These are phyloP conservation scores for Phylloporus rhodoxanthus DNA, from an alignment of 768 basidiomycete genomes.

Conservation along the genomic window DNA sequence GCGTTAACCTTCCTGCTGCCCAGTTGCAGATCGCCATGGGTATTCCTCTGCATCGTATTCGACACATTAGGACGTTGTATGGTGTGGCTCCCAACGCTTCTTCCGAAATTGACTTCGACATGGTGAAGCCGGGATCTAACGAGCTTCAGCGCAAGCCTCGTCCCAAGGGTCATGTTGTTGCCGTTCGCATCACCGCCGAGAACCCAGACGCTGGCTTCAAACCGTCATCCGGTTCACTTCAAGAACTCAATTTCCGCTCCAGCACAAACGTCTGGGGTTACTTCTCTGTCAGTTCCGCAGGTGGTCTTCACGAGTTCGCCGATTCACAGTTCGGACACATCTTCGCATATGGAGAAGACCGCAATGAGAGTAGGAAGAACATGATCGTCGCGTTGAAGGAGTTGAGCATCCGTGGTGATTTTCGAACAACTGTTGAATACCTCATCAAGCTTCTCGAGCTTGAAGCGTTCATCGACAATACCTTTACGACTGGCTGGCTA, in stretches of 20 bases:
- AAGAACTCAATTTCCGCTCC: conserved; percentile 98
- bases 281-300: conserved; percentile 93
- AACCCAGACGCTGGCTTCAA: conserved; percentile 99
- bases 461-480: conserved; percentile 94
- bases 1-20: conserved; percentile 95
- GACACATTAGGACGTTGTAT: conserved; percentile 92
- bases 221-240: conserved; percentile 92
- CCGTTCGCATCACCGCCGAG: conserved; percentile 98
- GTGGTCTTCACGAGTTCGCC: conserved; percentile 97
- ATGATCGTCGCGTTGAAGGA: conserved; percentile 99
- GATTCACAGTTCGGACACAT: conserved; percentile 99
- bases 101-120: conserved; percentile 96
- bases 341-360: conserved; percentile 97
- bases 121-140: conserved; percentile 81
- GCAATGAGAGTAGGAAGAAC: conserved; percentile 92
- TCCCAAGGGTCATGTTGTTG: conserved; percentile 98
- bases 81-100: conserved; percentile 86
- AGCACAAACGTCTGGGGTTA: conserved; percentile 99
- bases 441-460: conserved; percentile 96
- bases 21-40: conserved; percentile 99
- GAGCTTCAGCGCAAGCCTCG: conserved; percentile 89
- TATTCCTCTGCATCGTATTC: conserved; percentile 89
- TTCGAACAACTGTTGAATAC: conserved; percentile 97
- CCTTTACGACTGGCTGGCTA: conserved; percentile 97
- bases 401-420: conserved; percentile 96